A percentile compares a stretch with the other conserved stretches of the same genome.
Conservation (phyloP, 2,329 filamentous ascomycete genomes). For the Botrytis cinerea region DNA sequence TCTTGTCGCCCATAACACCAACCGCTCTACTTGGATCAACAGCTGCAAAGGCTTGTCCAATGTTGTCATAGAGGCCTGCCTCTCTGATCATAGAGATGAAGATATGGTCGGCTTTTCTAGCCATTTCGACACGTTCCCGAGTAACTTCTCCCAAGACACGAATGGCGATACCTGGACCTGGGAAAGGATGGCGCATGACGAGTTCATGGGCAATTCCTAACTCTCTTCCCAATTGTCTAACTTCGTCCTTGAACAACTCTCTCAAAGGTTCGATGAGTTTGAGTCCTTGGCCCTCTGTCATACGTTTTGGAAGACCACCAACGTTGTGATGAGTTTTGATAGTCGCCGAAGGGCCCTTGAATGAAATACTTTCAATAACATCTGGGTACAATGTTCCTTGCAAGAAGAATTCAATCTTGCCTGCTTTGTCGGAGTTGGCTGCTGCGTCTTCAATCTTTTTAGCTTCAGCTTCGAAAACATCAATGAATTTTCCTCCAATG, state of each 20-base stretch:
- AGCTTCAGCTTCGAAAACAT: slow-evolving; percentile 81
- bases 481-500: slow-evolving; percentile 78
- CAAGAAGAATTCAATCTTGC: slow-evolving; percentile 81
- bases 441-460: slow-evolving; percentile 72
- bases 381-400: slow-evolving; percentile 76
- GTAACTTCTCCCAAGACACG: slow-evolving; percentile 82
- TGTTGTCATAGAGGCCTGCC: slow-evolving; percentile 72
- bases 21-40: slow-evolving; percentile 66
- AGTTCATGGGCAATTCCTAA: slow-evolving; percentile 73
- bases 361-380: slow-evolving; percentile 62
- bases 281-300: slow-evolving; percentile 53
- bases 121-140: slow-evolving; percentile 74
- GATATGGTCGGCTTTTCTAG: slow-evolving; percentile 73
- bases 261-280: slow-evolving; percentile 78
- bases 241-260: slow-evolving; percentile 84
- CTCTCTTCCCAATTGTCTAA: slow-evolving; percentile 67
- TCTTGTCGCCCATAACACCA: slow-evolving; percentile 68
- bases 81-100: slow-evolving; percentile 75
- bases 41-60: slow-evolving; percentile 70
- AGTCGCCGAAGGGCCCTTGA: slow-evolving; percentile 69
- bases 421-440: slow-evolving; percentile 64
- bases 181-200: slow-evolving; percentile 78
- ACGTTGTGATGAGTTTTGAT: slow-evolving; percentile 76
- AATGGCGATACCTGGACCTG: slow-evolving; percentile 69
- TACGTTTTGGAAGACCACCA: slow-evolving; percentile 63